A percentile compares a stretch with the other conserved stretches of the same genome.
phyloP scores from a whole-genome alignment of 495 filamentous ascomycete genomes.

The Penicillium coprophilum region DNA sequence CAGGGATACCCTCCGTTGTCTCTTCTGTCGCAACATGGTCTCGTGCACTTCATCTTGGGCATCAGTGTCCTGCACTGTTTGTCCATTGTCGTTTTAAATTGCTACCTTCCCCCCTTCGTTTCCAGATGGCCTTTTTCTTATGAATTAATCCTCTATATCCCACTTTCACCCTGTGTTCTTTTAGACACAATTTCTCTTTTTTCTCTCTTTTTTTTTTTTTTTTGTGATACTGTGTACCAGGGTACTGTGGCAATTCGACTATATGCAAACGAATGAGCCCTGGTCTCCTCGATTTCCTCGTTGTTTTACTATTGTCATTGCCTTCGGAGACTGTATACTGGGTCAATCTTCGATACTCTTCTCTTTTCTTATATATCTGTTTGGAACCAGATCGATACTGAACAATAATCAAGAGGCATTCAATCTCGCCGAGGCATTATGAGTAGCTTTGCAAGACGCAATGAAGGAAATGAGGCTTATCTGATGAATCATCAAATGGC shows the following conservation, averaged over 20 bases:
- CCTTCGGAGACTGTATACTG: background rate
- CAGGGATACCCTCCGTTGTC: conserved; percentile 34
- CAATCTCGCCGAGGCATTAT: conserved; percentile 16
- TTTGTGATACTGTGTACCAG: conserved; percentile 1
- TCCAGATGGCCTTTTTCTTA: conserved; percentile 2
- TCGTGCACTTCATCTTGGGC: conserved; percentile 31
- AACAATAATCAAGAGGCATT: background rate
- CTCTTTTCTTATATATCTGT: background rate
- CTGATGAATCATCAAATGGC: conserved; percentile 40
- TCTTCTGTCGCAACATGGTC: conserved; percentile 32
- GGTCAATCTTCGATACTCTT: background rate
- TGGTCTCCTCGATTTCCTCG: background rate
- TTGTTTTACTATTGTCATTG: background rate
- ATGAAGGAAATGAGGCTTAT: conserved; percentile 39
- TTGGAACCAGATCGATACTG: background rate
- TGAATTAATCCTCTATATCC: conserved; percentile 1
- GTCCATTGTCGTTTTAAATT: conserved; percentile 30
- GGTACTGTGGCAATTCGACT: conserved; percentile 2
- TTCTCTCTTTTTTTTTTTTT: no score
- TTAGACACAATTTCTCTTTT: background rate
- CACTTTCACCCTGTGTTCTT: background rate
- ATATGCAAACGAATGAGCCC: background rate
- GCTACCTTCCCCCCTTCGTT: conserved; percentile 22
- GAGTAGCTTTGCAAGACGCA: conserved; percentile 42
- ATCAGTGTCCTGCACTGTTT: conserved; percentile 25